Percentiles rank a stretch among this genome's conserved stretches.
phyloP scores from a whole-genome alignment of 2,329 filamentous ascomycete genomes.

The Camptophora hylomeconis region DNA sequence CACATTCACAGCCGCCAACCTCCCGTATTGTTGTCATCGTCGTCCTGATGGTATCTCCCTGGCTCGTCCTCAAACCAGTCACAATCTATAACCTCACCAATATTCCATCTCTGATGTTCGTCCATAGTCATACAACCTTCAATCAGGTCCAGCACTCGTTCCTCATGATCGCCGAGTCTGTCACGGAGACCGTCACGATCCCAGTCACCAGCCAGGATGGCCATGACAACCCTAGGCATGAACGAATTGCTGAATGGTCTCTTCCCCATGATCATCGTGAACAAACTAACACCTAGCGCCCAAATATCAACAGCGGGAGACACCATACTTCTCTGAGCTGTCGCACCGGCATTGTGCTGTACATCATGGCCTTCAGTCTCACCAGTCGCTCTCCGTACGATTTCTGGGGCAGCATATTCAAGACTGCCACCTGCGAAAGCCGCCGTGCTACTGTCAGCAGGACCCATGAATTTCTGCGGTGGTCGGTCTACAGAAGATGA shows the following conservation, averaged over 20 bases:
- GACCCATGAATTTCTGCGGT: slow-evolving; percentile 38
- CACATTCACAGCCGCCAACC: too few relatives aligned
- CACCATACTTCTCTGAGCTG: slow-evolving; percentile 21
- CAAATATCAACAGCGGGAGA: slow-evolving; percentile 49
- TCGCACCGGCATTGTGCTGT: background rate
- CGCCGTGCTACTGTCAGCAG: slow-evolving; percentile 42
- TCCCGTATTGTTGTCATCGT: too few relatives aligned
- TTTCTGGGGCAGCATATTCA: slow-evolving; percentile 38
- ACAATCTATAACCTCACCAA: slow-evolving; percentile 42
- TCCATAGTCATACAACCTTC: slow-evolving; percentile 48
- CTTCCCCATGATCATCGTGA: slow-evolving; percentile 45
- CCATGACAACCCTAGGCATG: slow-evolving; percentile 43
- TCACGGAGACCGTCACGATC: slow-evolving; percentile 23
- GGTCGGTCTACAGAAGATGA: slow-evolving; percentile 31
- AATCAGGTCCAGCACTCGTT: slow-evolving; percentile 42
- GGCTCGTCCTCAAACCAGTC: slow-evolving; percentile 41
- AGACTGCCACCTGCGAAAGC: slow-evolving; percentile 43
- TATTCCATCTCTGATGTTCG: slow-evolving; percentile 40
- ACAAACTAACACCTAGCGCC: slow-evolving; percentile 54
- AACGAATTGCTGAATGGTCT: slow-evolving; percentile 51
- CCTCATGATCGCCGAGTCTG: slow-evolving; percentile 18
- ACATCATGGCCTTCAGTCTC: background rate
- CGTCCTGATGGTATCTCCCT: background rate
- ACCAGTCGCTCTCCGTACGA: slow-evolving; percentile 23
- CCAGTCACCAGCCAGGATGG: slow-evolving; percentile 49